phyloP scores from a whole-genome alignment of 345 rosid genomes.

The Rhodomyrtus tomentosa region DNA sequence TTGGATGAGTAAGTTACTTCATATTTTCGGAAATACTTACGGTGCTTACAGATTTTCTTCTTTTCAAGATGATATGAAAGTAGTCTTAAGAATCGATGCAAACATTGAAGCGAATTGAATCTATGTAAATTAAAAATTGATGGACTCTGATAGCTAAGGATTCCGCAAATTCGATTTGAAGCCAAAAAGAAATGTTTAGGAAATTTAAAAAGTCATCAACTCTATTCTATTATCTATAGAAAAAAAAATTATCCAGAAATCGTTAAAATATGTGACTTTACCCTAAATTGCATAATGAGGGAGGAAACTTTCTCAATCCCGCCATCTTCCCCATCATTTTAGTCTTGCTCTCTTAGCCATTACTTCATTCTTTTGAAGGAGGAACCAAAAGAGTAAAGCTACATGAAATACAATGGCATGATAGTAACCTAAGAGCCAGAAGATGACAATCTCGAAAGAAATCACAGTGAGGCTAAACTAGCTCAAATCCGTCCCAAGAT shows the following conservation, averaged over 20 bases:
- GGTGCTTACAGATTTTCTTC: neutral
- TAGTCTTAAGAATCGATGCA: neutral
- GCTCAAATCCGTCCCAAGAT: neutral
- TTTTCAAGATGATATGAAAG: neutral
- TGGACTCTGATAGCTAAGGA: too few relatives aligned
- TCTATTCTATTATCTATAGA: too few relatives aligned
- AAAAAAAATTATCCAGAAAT: too few relatives aligned
- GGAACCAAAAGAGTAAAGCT: neutral
- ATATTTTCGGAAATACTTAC: neutral
- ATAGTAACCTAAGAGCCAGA: neutral
- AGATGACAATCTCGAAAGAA: neutral
- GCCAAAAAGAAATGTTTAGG: too few relatives aligned
- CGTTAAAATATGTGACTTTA: too few relatives aligned
- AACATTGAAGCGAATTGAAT: neutral
- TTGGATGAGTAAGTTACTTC: neutral
- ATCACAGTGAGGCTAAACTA: neutral
- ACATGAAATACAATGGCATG: neutral
- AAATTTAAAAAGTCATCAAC: too few relatives aligned
- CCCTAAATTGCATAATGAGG: too few relatives aligned
- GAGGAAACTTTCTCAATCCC: too few relatives aligned
- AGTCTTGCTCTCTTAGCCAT: too few relatives aligned
- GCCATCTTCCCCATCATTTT: too few relatives aligned
- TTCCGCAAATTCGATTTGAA: too few relatives aligned
- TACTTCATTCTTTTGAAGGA: neutral
- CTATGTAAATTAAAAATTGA: too few relatives aligned